These are phyloP conservation scores for Rhizopus stolonifer DNA, from an alignment of 371 early-diverging fungal genomes.

Conservation along the genomic window DNA sequence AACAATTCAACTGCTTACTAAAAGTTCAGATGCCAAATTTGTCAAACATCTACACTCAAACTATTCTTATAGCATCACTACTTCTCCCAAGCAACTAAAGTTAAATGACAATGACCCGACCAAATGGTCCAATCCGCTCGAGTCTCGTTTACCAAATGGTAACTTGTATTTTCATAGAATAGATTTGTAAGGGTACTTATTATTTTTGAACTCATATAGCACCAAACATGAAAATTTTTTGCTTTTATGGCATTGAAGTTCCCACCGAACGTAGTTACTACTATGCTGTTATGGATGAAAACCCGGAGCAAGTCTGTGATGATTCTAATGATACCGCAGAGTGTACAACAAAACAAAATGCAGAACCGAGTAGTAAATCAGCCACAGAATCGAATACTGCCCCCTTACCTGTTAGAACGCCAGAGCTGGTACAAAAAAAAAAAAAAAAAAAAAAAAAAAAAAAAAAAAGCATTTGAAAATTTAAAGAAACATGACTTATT, in stretches of 20 bases:
- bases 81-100: constrained; percentile 56
- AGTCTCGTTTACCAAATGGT: constrained; percentile 78
- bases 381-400: neutral
- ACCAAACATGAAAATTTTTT: constrained; percentile 79
- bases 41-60: constrained; percentile 50
- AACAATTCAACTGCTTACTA: constrained; percentile 52
- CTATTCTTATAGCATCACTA: constrained; percentile 69
- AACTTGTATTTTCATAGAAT: too few relatives aligned
- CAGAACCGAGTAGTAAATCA: neutral
- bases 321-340: constrained; percentile 3
- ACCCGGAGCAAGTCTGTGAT: constrained; percentile 3
- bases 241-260: constrained; percentile 83
- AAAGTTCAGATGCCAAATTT: constrained; percentile 52
- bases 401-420: neutral
- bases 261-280: constrained; percentile 82
- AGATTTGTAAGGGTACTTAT: too few relatives aligned
- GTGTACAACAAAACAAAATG: constrained; percentile 2
- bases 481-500: neutral
- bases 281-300: constrained; percentile 40
- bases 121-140: constrained; percentile 88
- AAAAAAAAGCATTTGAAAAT: too few relatives aligned
- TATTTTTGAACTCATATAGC: constrained; percentile 9
- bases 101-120: constrained; percentile 53
- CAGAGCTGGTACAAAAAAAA: too few relatives aligned
- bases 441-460: too few relatives aligned